These are phyloP conservation scores for Sporisorium exsertum DNA, from an alignment of 1,284 basidiomycete species.

Conservation along the genomic window DNA sequence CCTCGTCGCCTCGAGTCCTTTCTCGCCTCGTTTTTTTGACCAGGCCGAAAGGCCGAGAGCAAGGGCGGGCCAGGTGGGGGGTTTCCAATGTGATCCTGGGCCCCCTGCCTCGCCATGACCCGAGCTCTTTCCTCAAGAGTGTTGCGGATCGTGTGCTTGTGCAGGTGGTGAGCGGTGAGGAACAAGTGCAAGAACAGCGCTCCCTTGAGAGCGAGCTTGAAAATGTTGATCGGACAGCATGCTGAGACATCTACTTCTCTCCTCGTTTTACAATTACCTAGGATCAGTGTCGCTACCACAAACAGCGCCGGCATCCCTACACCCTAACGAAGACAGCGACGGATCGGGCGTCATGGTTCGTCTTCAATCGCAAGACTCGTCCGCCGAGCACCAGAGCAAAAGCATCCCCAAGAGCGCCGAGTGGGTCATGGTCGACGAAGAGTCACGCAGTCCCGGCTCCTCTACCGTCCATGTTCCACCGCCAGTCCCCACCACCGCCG, in stretches of 20 bases:
- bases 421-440: slow-evolving; percentile 45
- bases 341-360: slow-evolving; percentile 37
- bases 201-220: background rate
- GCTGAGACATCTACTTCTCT: background rate
- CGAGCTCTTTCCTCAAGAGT: background rate
- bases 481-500: background rate
- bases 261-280: background rate
- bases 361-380: slow-evolving; percentile 23
- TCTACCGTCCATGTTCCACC: slow-evolving; percentile 50
- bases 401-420: slow-evolving; percentile 19
- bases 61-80: slow-evolving; percentile 28
- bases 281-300: background rate
- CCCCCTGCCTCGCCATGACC: slow-evolving; percentile 13
- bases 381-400: slow-evolving; percentile 6
- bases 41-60: slow-evolving; percentile 38
- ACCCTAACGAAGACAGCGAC: slow-evolving; percentile 36
- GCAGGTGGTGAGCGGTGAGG: slow-evolving; percentile 18
- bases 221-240: background rate
- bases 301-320: background rate
- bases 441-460: slow-evolving; percentile 16
- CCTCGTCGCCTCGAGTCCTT: slow-evolving; percentile 35
- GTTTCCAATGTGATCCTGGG: slow-evolving; percentile 39
- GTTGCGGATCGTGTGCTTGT: slow-evolving; percentile 15
- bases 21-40: slow-evolving; percentile 24
- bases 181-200: background rate